Conservation (phyloP, 139 green algal genomes). For the Auxenochlorella pyrenoidosa region DNA sequence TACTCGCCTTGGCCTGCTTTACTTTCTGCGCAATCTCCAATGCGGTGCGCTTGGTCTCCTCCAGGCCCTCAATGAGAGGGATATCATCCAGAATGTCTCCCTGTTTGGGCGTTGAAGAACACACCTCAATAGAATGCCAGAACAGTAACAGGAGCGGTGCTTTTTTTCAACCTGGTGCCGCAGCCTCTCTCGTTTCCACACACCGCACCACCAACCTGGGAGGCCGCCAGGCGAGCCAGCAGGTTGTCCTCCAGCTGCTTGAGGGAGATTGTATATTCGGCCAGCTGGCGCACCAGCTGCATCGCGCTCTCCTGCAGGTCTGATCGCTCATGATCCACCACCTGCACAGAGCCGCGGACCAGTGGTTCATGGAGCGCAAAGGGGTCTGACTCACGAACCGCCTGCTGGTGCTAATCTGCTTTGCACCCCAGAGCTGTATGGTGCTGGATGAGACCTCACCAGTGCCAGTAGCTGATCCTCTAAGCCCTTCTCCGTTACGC, state of each 20-base stretch:
- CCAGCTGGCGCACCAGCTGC: constrained; percentile 77
- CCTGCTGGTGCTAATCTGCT: background rate
- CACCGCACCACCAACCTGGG: background rate
- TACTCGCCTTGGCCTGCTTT: constrained; percentile 64
- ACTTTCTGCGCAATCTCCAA: constrained; percentile 89
- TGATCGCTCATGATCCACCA: constrained; percentile 86
- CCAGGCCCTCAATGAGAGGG: constrained; percentile 90
- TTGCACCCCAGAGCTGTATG: background rate
- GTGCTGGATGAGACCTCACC: constrained; percentile 44
- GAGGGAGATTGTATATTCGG: constrained; percentile 88
- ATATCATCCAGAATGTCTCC: constrained; percentile 96
- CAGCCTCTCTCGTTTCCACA: no score
- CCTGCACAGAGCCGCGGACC: background rate
- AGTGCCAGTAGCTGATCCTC: constrained; percentile 92
- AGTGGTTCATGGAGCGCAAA: background rate
- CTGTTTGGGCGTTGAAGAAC: no score
- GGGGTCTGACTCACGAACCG: background rate
- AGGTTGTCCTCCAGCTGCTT: constrained; percentile 91
- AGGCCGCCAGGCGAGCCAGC: constrained; percentile 55
- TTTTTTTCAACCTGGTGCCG: no score
- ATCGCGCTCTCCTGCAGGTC: constrained; percentile 81
- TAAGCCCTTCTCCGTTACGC: constrained; percentile 88
- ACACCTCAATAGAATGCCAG: no score
- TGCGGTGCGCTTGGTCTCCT: constrained; percentile 91
- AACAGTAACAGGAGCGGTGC: no score